Conservation (phyloP, 495 filamentous ascomycete genomes). For the Hypoxylon fuscum region DNA sequence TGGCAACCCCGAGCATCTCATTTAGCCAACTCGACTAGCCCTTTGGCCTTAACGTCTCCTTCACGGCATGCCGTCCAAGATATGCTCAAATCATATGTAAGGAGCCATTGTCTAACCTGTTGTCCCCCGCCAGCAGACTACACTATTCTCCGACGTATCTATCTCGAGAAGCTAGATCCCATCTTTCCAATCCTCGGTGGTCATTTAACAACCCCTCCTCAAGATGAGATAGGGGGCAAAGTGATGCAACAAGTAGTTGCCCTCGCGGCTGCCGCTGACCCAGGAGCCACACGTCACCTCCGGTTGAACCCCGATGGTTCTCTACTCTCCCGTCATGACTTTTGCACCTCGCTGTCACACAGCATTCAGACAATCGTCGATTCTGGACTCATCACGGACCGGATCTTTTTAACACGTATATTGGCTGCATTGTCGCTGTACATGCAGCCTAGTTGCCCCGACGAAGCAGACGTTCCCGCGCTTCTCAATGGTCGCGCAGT, state of each 20-base stretch:
- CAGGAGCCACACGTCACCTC: conserved; percentile 48
- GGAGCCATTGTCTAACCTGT: conserved; percentile 49
- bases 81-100: conserved; percentile 46
- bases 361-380: conserved; percentile 46
- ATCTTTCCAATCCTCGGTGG: conserved; percentile 59
- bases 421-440: conserved; percentile 46
- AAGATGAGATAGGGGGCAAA: conserved; percentile 43
- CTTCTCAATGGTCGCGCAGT: conserved; percentile 48
- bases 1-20: conserved; percentile 43
- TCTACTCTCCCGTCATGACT: conserved; percentile 46
- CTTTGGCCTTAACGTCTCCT: conserved; percentile 31
- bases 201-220: conserved; percentile 5
- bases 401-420: conserved; percentile 44
- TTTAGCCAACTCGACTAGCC: conserved; percentile 12
- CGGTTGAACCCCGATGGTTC: conserved; percentile 37
- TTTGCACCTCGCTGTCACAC: conserved; percentile 48
- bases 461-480: conserved; percentile 45
- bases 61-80: conserved; percentile 42
- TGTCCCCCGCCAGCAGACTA: conserved; percentile 46
- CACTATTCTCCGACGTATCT: conserved; percentile 50
- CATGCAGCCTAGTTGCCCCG: conserved; percentile 44
- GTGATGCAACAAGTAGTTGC: conserved; percentile 56
- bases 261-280: conserved; percentile 60
- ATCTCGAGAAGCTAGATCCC: conserved; percentile 57
- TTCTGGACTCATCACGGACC: conserved; percentile 43